Evolutionary conservation across 208 protist genomes (phyloP), one percentile per base, ranked within the genome.

Genomic region (Leishmania major): DNA sequence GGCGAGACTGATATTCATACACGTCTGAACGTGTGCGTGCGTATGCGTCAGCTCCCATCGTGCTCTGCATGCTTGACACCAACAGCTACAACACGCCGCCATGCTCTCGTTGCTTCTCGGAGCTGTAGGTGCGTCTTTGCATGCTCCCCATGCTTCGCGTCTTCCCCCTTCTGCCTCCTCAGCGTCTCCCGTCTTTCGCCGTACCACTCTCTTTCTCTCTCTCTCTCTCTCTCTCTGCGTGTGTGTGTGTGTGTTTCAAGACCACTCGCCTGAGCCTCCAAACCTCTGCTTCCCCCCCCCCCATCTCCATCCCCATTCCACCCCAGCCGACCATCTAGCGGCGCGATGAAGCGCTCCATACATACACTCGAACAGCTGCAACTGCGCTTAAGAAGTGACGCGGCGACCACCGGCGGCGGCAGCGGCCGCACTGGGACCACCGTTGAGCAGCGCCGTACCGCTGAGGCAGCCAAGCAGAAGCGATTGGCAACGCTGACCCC

Each of bases 401-500:
- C 35, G n/a, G 19, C 64, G 19, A 6, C 51, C 70, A 11, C 31
- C 28, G 31, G 31, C 3, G 62, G 31, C 31, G 62, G 31, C 15
- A 37, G 62, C 62, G 15, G 31, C 62, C 7, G 31, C 31, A 22
- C 40, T 4, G 28, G 43, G 13, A 11, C 28, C 53, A 31, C 49
- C 17, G 31, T 71, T 10, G 83, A 75, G 57, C 73, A 80, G 74
- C 78, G 62, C 47, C 45, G 75, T 8, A 28, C 59, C 8, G 79
- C 78, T 7, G 84, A 87, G 5, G 75, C 76, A 1, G 78, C 79
- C 25, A 83, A 75, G 37, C 70, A 78, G 31, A 80, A 75, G 13
- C 80, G 78, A 8, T 60, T 93, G 5, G 66, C 82, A 8, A 81
- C 84, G 62, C 81, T 93, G 28, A 87, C 88, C 1, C 81, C 79